Base-by-base conservation (phyloP, 768 basidiomycete genomes). In the Baorangia bicolor region DNA sequence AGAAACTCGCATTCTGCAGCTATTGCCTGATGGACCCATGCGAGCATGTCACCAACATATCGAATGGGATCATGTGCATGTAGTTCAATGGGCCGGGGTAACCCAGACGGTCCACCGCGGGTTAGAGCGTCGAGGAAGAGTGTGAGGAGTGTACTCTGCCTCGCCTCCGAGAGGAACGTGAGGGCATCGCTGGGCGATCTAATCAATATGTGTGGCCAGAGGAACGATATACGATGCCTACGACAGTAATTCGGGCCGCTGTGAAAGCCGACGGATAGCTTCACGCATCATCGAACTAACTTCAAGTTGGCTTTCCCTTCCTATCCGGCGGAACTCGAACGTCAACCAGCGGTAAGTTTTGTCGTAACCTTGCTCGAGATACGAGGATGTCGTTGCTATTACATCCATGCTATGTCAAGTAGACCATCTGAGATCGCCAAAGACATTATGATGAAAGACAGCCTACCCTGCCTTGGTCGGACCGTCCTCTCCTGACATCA, bases 1-100 rank as follows among this genome's bases (percentile, higher is more conserved):
- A 99, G 79, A 64, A 95, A 94, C 73, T 98, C 97, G 41, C 87
- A 87, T 66, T 99, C 97, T 2, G 90, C 90, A 1, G 97, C 97
- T 57, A 97, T 93, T 0, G 89, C 83, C 59, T 98, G 96, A 72
- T 99, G 96, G 1, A 98, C 87, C 96, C 96, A 98, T 0, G 95
- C 96, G 9, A 98, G 84, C 92, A 98, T 98, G 72, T 98, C 96
- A 14, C 97, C 97, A 14, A 96, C 86, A 68, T 99, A 99, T 31
- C 96, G 86, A 61, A 94, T 81, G 0, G 97, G 96, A 69, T 99
- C 97, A 64, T 99, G 97, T 0, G 97, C 97, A 66, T 99, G 97
- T 4, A 99, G 78, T 69, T 98, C 97, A 58, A 99, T 98, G 1
- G 96, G 93, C 6, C 95, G 83, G 12, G 95, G 92, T 8, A 89